Evolutionary conservation across 768 basidiomycete genomes (phyloP).

Genomic region (Boletus sensibilis): DNA sequence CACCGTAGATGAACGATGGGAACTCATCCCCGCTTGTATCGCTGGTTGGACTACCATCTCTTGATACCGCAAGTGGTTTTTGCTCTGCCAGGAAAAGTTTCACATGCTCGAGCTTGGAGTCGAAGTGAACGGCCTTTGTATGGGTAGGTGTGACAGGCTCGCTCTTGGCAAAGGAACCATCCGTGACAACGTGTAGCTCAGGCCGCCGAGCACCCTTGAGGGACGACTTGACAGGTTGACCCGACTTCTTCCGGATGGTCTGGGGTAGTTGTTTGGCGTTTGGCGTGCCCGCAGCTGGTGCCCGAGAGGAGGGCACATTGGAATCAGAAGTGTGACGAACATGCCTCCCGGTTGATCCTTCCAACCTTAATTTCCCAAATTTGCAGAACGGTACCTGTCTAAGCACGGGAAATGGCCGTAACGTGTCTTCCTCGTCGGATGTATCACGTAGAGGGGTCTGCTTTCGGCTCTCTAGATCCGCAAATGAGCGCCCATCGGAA

Average conservation of each 20-base stretch:
- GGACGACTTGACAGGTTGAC: slow-evolving; percentile 89
- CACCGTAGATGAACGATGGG: slow-evolving; percentile 64
- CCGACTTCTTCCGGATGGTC: slow-evolving; percentile 86
- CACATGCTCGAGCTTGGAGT: slow-evolving; percentile 87
- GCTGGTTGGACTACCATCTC: slow-evolving; percentile 85
- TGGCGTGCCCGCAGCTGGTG: not conserved
- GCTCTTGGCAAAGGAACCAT: slow-evolving; percentile 54
- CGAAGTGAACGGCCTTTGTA: slow-evolving; percentile 89
- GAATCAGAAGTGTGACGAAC: slow-evolving; percentile 27
- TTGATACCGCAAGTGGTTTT: slow-evolving; percentile 89
- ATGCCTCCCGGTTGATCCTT: slow-evolving; percentile 20
- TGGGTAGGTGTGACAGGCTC: slow-evolving; percentile 79
- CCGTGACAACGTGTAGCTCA: slow-evolving; percentile 53
- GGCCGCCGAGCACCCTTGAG: slow-evolving; percentile 70
- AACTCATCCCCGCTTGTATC: slow-evolving; percentile 83
- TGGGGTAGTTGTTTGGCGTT: slow-evolving; percentile 19
- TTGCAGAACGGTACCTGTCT: slow-evolving; percentile 20
- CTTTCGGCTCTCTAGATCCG: slow-evolving; percentile 16
- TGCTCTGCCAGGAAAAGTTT: slow-evolving; percentile 95
- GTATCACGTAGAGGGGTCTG: slow-evolving; percentile 22
- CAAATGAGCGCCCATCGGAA: slow-evolving; percentile 4
- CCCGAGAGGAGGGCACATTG: not conserved
- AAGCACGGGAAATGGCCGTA: slow-evolving; percentile 21
- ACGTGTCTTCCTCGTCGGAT: slow-evolving; percentile 33
- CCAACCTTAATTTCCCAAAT: slow-evolving; percentile 26